Evolutionary conservation across 768 basidiomycete genomes (phyloP).

Genomic region (Postia placenta): DNA sequence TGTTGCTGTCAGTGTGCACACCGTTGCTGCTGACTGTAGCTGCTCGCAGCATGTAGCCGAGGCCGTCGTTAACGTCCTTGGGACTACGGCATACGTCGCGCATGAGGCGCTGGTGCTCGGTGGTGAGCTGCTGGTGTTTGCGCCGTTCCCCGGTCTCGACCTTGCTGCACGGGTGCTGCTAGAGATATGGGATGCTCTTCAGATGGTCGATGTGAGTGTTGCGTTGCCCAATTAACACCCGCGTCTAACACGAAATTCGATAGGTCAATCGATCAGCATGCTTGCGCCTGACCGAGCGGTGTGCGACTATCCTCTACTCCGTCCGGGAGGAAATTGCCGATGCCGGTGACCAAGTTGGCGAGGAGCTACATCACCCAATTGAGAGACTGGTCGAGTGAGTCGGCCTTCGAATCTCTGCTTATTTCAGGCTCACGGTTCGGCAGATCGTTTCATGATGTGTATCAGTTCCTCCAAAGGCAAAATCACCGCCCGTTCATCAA

Average conservation of each 20-base stretch:
- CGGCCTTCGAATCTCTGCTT: not conserved
- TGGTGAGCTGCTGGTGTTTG: slow-evolving; percentile 40
- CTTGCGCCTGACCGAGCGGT: slow-evolving; percentile 66
- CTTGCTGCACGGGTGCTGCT: slow-evolving; percentile 47
- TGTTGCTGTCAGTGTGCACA: not conserved
- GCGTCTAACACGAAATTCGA: not conserved
- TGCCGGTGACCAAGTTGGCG: slow-evolving; percentile 45
- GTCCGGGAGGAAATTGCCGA: slow-evolving; percentile 56
- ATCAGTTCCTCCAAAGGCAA: slow-evolving; percentile 51
- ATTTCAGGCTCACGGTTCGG: not conserved
- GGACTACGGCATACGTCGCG: slow-evolving; percentile 31
- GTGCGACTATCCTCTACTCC: slow-evolving; percentile 60
- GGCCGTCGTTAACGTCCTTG: slow-evolving; percentile 29
- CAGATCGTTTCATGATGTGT: slow-evolving; percentile 40
- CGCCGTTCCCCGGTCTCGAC: slow-evolving; percentile 51
- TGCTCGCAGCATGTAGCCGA: slow-evolving; percentile 8
- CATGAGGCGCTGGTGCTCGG: slow-evolving; percentile 40
- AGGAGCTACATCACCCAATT: slow-evolving; percentile 47
- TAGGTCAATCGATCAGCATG: slow-evolving; percentile 66
- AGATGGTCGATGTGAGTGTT: slow-evolving; percentile 46
- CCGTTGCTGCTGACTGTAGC: not conserved
- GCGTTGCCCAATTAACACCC: too few relatives aligned
- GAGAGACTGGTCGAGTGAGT: slow-evolving; percentile 45
- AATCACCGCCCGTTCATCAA: slow-evolving; percentile 67
- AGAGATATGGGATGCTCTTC: slow-evolving; percentile 59